phyloP scores from a whole-genome alignment of 2,329 filamentous ascomycete species.

The Neobulgaria alba region DNA sequence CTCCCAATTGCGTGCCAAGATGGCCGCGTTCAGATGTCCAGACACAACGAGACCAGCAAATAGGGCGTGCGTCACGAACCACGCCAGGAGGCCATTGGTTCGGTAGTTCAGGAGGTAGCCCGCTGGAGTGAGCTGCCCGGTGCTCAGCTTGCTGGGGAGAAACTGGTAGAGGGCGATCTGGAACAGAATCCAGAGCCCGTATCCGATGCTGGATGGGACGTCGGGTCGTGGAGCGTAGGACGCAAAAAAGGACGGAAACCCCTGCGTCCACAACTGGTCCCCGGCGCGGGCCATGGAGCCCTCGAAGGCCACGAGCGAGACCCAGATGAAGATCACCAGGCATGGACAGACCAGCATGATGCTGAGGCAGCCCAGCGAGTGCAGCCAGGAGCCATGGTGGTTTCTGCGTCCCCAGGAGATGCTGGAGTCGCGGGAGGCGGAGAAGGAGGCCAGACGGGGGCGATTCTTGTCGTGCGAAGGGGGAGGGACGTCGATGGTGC shows the following conservation, averaged over 20 bases:
- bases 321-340: constrained; percentile 21
- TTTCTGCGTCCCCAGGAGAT: constrained; percentile 17
- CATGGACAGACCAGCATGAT: constrained; percentile 18
- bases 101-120: constrained; percentile 35
- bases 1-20: constrained; percentile 36
- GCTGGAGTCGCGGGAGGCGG: not conserved
- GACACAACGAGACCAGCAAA: constrained; percentile 22
- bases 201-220: constrained; percentile 17
- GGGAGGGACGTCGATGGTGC: constrained; percentile 3
- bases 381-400: constrained; percentile 22
- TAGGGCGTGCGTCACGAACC: constrained; percentile 32
- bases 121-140: constrained; percentile 36
- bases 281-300: constrained; percentile 14
- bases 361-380: constrained; percentile 17
- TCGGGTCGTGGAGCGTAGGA: constrained; percentile 10
- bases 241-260: constrained; percentile 12
- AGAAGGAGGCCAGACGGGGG: not conserved
- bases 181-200: constrained; percentile 29
- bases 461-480: constrained; percentile 1
- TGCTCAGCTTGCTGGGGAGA: constrained; percentile 27
- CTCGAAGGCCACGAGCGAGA: constrained; percentile 16
- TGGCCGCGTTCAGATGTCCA: constrained; percentile 31
- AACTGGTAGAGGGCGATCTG: constrained; percentile 29
- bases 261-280: constrained; percentile 8
- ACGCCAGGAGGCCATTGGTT: constrained; percentile 36